A percentile compares a stretch with the other conserved stretches of the same genome.
Evolutionary conservation across 2,329 filamentous ascomycete species (phyloP).

Genomic region (Fusarium mundagurra): DNA sequence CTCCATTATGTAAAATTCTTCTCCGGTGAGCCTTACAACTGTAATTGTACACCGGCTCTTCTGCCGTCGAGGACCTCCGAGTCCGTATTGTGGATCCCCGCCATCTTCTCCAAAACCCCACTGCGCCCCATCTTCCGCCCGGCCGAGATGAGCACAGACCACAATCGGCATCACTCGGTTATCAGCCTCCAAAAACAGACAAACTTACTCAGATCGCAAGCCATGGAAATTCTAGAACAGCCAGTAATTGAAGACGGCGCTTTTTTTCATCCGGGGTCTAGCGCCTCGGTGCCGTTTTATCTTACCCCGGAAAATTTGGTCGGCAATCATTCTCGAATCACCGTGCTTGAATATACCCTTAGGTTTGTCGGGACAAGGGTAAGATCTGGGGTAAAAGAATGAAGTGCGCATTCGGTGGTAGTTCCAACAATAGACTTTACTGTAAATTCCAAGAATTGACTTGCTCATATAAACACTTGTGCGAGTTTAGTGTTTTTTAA

Average conservation of each 20-base stretch:
- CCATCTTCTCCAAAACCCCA: background rate
- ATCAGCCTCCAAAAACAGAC: conserved; percentile 5
- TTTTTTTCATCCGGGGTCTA: conserved; percentile 8
- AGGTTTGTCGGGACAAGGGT: background rate
- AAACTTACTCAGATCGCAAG: background rate
- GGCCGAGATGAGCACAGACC: conserved; percentile 42
- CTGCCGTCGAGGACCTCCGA: background rate
- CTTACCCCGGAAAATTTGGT: conserved; percentile 35
- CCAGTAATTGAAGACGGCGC: background rate
- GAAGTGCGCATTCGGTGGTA: background rate
- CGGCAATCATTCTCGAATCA: conserved; percentile 37
- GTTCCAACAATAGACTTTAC: background rate
- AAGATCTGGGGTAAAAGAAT: conserved; percentile 21
- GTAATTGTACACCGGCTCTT: background rate
- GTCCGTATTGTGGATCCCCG: background rate
- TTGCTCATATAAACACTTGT: background rate
- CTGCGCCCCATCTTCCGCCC: conserved; percentile 13
- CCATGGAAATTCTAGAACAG: conserved; percentile 10
- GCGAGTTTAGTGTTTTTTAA: background rate
- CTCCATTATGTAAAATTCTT: background rate
- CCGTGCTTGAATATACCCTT: background rate
- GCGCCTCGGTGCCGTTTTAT: background rate
- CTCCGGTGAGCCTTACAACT: background rate
- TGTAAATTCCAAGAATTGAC: background rate
- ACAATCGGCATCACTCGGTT: conserved; percentile 43